Evolutionary conservation across 23 red algal genomes (phyloP).

Genomic region (Pyropia yezoensis): DNA sequence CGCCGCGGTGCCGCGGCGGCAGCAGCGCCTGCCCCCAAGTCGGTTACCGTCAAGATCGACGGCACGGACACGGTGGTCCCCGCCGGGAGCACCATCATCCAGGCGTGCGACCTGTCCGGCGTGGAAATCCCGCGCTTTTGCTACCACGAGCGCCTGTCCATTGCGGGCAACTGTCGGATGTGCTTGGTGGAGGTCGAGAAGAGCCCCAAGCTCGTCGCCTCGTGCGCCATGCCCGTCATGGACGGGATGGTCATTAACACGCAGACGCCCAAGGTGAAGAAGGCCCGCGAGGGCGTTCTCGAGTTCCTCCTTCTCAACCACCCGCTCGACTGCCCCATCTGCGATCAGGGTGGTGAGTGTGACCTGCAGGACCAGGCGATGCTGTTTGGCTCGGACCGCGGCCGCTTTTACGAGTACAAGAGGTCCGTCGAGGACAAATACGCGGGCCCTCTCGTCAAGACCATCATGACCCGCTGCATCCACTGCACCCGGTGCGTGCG

Average conservation of each 20-base stretch:
- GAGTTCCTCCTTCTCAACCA: constrained; percentile 95
- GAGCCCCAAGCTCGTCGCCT: constrained; percentile 92
- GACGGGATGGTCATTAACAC: constrained; percentile 90
- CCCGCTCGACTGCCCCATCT: constrained; percentile 98
- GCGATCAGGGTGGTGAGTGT: constrained; percentile 98
- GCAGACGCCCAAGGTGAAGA: constrained; percentile 75
- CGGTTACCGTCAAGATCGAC: constrained; percentile 69
- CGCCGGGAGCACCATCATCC: constrained; percentile 73
- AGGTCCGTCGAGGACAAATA: constrained; percentile 99
- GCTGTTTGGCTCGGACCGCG: constrained; percentile 98
- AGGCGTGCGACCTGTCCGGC: constrained; percentile 78
- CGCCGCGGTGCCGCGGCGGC: background rate
- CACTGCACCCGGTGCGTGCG: constrained; percentile 98
- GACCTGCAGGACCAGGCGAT: constrained; percentile 98
- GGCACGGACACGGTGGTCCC: constrained; percentile 60
- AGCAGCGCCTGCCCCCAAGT: constrained; percentile 23
- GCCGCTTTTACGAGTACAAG: constrained; percentile 93
- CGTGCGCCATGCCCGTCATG: constrained; percentile 99
- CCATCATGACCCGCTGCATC: constrained; percentile 99
- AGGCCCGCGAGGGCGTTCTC: constrained; percentile 86
- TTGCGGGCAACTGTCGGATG: constrained; percentile 99
- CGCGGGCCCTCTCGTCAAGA: constrained; percentile 91
- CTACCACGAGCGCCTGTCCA: constrained; percentile 98
- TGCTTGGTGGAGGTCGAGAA: constrained; percentile 98
- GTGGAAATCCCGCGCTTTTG: constrained; percentile 98